Percentiles rank a stretch among this genome's conserved stretches.
phyloP scores from a whole-genome alignment of 176 grass and related monocot species.

The Hsuehochloa calcarea region DNA sequence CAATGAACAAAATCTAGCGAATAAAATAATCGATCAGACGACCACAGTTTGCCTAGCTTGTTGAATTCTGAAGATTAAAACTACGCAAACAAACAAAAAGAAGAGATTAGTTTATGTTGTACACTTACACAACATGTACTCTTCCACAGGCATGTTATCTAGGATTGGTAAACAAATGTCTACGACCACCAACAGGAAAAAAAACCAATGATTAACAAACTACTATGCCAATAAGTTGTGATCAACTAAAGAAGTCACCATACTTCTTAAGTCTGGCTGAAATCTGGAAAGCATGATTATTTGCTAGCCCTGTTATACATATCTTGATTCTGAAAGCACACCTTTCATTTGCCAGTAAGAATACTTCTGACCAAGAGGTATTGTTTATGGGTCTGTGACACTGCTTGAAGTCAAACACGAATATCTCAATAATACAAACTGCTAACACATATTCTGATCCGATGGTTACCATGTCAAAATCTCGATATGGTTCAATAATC shows the following conservation, averaged over 20 bases:
- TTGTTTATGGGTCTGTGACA: constrained; percentile 37
- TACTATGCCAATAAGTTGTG: neutral
- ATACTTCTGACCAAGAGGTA: constrained; percentile 46
- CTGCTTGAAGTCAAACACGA: constrained; percentile 13
- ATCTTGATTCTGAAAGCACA: constrained; percentile 52
- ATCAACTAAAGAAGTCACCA: neutral
- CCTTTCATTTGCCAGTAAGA: constrained; percentile 52
- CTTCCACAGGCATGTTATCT: neutral
- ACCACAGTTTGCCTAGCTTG: neutral
- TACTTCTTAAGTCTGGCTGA: neutral
- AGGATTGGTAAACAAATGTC: neutral
- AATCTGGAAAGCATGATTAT: constrained; percentile 31
- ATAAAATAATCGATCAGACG: neutral
- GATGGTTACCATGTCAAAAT: constrained; percentile 40
- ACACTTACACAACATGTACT: neutral
- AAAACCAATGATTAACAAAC: neutral
- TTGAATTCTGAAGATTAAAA: neutral
- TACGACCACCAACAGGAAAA: too few relatives aligned
- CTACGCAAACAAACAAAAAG: neutral
- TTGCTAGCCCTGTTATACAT: constrained; percentile 36
- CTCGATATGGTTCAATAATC: constrained; percentile 38
- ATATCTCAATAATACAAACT: constrained; percentile 18
- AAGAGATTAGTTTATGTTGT: neutral
- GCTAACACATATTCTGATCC: constrained; percentile 17
- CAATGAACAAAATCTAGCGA: neutral